Evolutionary conservation across 1,139 yeast species (phyloP), one percentile per base, ranked within the genome.

Genomic region (Kodamaea alishanica): DNA sequence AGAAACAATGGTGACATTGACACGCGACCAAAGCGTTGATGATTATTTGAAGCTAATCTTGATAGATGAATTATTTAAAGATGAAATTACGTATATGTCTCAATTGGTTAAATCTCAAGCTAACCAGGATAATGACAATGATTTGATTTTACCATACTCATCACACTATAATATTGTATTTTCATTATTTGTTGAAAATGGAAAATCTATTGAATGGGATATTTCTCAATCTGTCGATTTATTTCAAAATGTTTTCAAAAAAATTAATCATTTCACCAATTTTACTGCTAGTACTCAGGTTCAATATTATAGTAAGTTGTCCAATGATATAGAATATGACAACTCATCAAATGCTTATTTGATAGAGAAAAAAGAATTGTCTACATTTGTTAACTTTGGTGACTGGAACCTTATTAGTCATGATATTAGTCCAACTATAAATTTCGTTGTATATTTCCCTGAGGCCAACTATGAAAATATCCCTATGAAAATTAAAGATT

Each of bases 241-340:
- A 22, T 56, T 70, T 33, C 40, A 46, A 8, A 67, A 70, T 1
- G 46, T 67, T 6, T 52, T 69, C 31, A 37, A 50, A 1, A 45
- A 46, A 20, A 58, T 82, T 36, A 54, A 65, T 2, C 75, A 76
- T 27, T 72, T 79, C 45, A 76, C 89, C 28, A 81, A 84, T 48
- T 79, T 90, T 54, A 75, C 92, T 1, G 69, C 90, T 15, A 92
- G 86, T 48, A 73, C 95, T 2, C 95, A 88, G 55, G 74, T 86
- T 32, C 86, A 84, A 46, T 84, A 84, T 58, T 87, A 79, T 55
- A 76, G 84, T 3, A 58, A 63, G 30, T 59, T 76, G 22, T 52
- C 66, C 9, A 51, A 52, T 23, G 53, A 55, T 4, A 65, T 67
- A 2, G 45, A 42, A 20, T 56, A 42, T 31, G 54, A 60, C 35